Conservation (phyloP, 2,329 filamentous ascomycete species). For the Colletotrichum incanum region DNA sequence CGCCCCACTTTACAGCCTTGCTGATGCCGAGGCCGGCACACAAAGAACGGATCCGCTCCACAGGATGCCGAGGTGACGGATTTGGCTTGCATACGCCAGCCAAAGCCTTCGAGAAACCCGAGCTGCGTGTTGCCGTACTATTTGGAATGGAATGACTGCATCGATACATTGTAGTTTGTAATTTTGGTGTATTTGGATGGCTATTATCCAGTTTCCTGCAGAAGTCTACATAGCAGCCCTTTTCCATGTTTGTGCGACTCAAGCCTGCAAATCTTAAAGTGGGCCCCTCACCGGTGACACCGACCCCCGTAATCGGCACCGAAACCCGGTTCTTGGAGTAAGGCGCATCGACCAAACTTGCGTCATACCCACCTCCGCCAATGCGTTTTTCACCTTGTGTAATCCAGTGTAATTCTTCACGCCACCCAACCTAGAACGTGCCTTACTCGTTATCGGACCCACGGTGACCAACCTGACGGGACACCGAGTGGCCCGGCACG, state of each 20-base stretch:
- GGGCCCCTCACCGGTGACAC: slow-evolving; percentile 12
- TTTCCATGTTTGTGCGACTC: not conserved
- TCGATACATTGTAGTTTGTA: not conserved
- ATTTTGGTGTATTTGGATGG: too few relatives aligned
- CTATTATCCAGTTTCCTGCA: too few relatives aligned
- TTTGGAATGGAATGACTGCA: not conserved
- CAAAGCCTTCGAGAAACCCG: not conserved
- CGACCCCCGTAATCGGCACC: slow-evolving; percentile 35
- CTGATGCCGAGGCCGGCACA: slow-evolving; percentile 30
- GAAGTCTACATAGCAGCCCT: too few relatives aligned
- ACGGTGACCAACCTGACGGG: slow-evolving; percentile 17
- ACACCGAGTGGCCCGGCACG: slow-evolving; percentile 14
- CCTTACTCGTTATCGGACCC: slow-evolving; percentile 12
- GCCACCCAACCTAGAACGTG: slow-evolving; percentile 17
- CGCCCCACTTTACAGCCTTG: slow-evolving; percentile 14
- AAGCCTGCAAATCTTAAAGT: not conserved
- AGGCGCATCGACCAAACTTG: slow-evolving; percentile 9
- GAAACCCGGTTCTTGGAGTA: slow-evolving; percentile 16
- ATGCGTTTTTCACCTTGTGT: slow-evolving; percentile 3
- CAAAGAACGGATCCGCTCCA: slow-evolving; percentile 21
- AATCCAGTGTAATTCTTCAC: not conserved
- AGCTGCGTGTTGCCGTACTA: not conserved
- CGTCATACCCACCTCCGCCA: slow-evolving; percentile 21
- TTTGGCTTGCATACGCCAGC: not conserved
- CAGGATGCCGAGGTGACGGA: slow-evolving; percentile 21